Conservation (phyloP, 192 early-diverging fungal genomes). For the Cetraspora pellucida region DNA sequence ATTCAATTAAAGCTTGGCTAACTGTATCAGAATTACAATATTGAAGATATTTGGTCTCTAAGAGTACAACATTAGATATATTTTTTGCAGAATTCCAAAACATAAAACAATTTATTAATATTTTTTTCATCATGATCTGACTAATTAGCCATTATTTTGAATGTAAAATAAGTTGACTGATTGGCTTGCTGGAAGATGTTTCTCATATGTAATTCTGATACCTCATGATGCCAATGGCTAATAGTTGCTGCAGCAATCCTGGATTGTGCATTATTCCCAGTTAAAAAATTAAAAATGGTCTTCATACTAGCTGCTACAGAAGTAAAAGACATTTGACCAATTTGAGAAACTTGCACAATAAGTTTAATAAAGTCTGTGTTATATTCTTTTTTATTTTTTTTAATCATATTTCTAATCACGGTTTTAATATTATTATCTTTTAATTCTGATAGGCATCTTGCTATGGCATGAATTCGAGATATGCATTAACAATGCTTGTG, state of each 20-base stretch:
- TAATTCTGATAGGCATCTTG: neutral
- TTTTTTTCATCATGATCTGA: no score
- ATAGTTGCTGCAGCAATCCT: neutral
- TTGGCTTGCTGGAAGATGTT: constrained; percentile 9
- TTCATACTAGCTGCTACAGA: neutral
- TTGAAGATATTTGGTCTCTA: neutral
- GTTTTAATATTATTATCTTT: neutral
- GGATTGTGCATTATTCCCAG: neutral
- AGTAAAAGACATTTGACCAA: constrained; percentile 5
- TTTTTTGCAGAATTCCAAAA: constrained; percentile 14
- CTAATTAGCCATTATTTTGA: neutral
- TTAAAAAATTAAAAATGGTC: constrained; percentile 16
- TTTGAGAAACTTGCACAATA: no score
- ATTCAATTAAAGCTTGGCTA: neutral
- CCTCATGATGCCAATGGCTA: constrained; percentile 11
- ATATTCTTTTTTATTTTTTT: constrained; percentile 20
- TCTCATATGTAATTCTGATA: constrained; percentile 17
- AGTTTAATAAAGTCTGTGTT: constrained; percentile 3
- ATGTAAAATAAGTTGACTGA: neutral
- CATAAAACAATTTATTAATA: constrained; percentile 12
- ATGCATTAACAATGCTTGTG: neutral
- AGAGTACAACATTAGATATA: neutral
- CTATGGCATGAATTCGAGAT: neutral
- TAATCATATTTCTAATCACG: constrained; percentile 5
- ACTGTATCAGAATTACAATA: constrained; percentile 8